Evolutionary conservation across 2,329 filamentous ascomycete species (phyloP).

Genomic region (Penicillium sp.): DNA sequence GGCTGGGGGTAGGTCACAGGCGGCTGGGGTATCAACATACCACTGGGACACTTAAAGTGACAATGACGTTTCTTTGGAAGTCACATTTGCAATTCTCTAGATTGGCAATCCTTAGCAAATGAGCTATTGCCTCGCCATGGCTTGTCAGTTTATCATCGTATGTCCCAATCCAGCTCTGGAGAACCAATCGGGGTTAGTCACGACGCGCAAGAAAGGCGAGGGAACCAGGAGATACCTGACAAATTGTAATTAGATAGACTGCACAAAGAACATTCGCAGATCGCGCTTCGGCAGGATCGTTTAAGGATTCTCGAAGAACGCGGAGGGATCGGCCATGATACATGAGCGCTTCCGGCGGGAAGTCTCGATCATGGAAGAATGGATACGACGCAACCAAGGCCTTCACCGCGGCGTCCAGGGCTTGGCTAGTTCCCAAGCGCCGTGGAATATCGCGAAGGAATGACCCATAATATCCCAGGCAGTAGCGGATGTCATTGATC

Average conservation of each 20-base stretch:
- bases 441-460: slow-evolving; percentile 24
- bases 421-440: slow-evolving; percentile 22
- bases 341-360: slow-evolving; percentile 14
- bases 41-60: slow-evolving; percentile 22
- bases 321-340: slow-evolving; percentile 24
- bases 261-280: slow-evolving; percentile 29
- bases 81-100: slow-evolving; percentile 12
- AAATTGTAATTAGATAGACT: slow-evolving; percentile 30
- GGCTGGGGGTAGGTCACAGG: too few species aligned
- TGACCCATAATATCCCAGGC: slow-evolving; percentile 24
- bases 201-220: too few species aligned
- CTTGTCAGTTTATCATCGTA: slow-evolving; percentile 16
- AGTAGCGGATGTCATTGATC: slow-evolving; percentile 25
- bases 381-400: slow-evolving; percentile 21
- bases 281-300: slow-evolving; percentile 23
- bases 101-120: slow-evolving; percentile 18
- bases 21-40: too few species aligned
- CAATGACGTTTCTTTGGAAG: slow-evolving; percentile 22
- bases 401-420: slow-evolving; percentile 24
- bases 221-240: slow-evolving; percentile 29
- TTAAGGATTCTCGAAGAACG: slow-evolving; percentile 23
- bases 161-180: slow-evolving; percentile 25
- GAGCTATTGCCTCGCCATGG: slow-evolving; percentile 22
- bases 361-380: slow-evolving; percentile 16
- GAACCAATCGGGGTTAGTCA: too few species aligned